phyloP scores from a whole-genome alignment of 495 filamentous ascomycete species.

The Xylaria intraflava region DNA sequence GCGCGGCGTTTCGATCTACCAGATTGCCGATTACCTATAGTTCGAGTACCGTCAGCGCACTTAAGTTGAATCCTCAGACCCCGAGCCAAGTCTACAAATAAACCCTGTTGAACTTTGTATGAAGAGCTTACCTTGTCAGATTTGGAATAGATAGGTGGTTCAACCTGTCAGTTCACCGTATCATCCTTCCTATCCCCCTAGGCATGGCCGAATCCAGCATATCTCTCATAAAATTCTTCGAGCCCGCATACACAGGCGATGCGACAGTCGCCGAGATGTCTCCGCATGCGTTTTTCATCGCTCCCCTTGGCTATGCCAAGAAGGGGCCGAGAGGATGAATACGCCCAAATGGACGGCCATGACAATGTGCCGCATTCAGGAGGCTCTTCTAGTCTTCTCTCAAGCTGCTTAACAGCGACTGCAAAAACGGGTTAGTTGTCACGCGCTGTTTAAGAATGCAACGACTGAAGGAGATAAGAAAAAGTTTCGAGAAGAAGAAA shows the following conservation, averaged over 20 bases:
- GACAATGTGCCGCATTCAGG: constrained; percentile 7
- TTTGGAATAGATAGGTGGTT: too few relatives aligned
- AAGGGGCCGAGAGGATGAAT: constrained; percentile 25
- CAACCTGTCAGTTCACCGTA: not conserved
- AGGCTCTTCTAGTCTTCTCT: constrained; percentile 22
- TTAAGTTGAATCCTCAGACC: too few relatives aligned
- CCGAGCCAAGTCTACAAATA: too few relatives aligned
- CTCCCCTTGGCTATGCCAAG: constrained; percentile 20
- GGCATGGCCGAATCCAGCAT: not conserved
- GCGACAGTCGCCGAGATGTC: constrained; percentile 23
- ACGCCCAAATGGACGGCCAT: constrained; percentile 27
- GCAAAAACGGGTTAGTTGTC: not conserved
- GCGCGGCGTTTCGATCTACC: too few relatives aligned
- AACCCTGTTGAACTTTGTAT: too few relatives aligned
- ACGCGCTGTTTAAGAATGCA: too few relatives aligned
- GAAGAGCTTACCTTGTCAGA: too few relatives aligned
- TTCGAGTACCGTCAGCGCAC: too few relatives aligned
- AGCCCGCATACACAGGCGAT: constrained; percentile 20
- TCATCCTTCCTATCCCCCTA: not conserved
- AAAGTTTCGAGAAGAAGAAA: not conserved
- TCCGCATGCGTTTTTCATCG: constrained; percentile 14
- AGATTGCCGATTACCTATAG: too few relatives aligned
- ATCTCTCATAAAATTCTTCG: constrained; percentile 11
- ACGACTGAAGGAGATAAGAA: not conserved
- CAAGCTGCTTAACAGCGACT: constrained; percentile 23